Evolutionary conservation across 371 early-diverging fungal genomes (phyloP), one percentile per base, ranked within the genome.

Genomic region (Mucor lusitanicus): DNA sequence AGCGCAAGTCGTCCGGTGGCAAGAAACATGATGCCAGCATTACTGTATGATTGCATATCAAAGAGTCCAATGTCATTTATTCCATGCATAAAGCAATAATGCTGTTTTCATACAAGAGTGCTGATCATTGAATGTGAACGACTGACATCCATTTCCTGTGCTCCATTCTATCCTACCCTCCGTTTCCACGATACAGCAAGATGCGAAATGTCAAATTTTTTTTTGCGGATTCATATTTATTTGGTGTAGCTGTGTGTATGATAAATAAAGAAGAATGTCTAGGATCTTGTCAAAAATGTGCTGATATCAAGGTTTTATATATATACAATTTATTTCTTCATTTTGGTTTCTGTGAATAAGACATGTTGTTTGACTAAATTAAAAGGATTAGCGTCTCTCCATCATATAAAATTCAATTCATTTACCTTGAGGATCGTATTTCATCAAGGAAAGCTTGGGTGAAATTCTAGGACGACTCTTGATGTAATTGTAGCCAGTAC

Each of bases 401-500:
- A n/a, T n/a, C n/a, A n/a, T n/a, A n/a, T n/a, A n/a, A n/a, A n/a
- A n/a, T n/a, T n/a, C n/a, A n/a, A n/a, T 19, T 2, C 30, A 13
- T 1, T 35, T 67, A 90, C 91, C 89, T 72, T 81, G 78, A 48
- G 94, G 94, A 80, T 94, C 94, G 65, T 85, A 91, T 82, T 94
- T 94, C 88, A 92, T 90, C 83, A 90, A 84, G 28, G 92, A 89
- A 55, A 94, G 74, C 72, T 91, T 91, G 35, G 93, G 85, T 15
- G 87, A 82, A 50, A 87, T 84, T 74, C 94, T 85, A 59, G 93
- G 93, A 42, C 94, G 86, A 60, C 83, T 82, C 71, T 89, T 90
- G 25, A 91, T 87, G 70, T 93, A 93, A 67, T 91, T 93, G 79
- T 80, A 93, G 25, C 94, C 94, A 6, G 94, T 94, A 58, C 91